Conservation (phyloP, 2,329 filamentous ascomycete species). For the Exserohilum rostratum region DNA sequence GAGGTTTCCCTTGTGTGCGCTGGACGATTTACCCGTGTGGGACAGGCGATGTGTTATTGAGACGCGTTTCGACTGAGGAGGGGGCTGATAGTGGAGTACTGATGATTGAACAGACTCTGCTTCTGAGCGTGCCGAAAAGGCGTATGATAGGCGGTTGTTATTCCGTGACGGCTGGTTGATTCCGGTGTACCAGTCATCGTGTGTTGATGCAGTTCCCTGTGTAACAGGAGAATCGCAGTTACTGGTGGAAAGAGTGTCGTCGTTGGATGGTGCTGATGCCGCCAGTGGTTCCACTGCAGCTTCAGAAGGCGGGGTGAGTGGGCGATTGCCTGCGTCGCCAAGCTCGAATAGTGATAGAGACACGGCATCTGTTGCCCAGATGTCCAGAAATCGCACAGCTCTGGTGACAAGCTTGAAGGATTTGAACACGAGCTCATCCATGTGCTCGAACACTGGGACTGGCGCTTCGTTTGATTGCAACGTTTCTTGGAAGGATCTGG, state of each 20-base stretch:
- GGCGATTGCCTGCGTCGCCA: constrained; percentile 39
- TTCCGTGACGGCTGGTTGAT: constrained; percentile 40
- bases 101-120: constrained; percentile 42
- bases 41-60: constrained; percentile 76
- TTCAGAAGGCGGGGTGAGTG: constrained; percentile 49
- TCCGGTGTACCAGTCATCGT: constrained; percentile 35
- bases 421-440: constrained; percentile 92
- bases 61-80: constrained; percentile 52
- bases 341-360: constrained; percentile 55
- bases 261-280: constrained; percentile 30
- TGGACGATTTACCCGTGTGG: constrained; percentile 69
- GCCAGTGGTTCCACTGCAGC: constrained; percentile 36
- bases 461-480: constrained; percentile 52
- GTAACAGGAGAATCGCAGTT: constrained; percentile 37
- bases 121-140: constrained; percentile 49
- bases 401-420: constrained; percentile 94
- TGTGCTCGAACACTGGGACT: constrained; percentile 69
- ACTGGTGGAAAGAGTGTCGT: constrained; percentile 54
- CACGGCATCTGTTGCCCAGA: constrained; percentile 68
- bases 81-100: constrained; percentile 31
- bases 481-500: constrained; percentile 81
- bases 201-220: constrained; percentile 42
- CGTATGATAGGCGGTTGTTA: constrained; percentile 40
- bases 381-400: constrained; percentile 86
- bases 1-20: constrained; percentile 70